Base-by-base conservation (phyloP, 495 filamentous ascomycete species). In the Neurospora cerealis region DNA sequence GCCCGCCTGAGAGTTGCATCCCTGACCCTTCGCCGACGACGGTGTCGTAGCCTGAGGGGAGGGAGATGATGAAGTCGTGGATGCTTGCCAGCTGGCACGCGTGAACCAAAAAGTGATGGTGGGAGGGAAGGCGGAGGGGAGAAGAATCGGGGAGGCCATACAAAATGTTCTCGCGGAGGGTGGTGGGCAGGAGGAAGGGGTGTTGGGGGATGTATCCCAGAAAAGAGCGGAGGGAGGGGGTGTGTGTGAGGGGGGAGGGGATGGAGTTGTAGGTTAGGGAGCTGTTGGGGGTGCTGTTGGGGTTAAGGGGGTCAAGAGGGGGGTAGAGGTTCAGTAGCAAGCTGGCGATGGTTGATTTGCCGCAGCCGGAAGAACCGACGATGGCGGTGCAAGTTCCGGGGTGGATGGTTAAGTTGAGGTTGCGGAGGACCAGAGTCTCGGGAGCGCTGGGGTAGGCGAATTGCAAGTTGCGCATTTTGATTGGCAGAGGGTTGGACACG, bases 271-370 rank as follows among this genome's bases (percentile, higher is more conserved):
- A 87, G 38, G 87, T 88, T 4, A 98, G 79, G 0, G 81, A 81
- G 69, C 9, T 24, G 21, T 2, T 4, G 5, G 3, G n/a, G n/a
- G n/a, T n/a, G n/a, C n/a, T 39, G 38, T 9, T 39, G 38, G 9
- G 37, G 36, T 32, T 32, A 7, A 36, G 36, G 36, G 36, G 37
- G 37, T 1, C 37, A 38, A 8, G 8, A 38, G 37, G 37, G 80
- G 81, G 74, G 73, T 85, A 79, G 1, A 81, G 72, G 24, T 80
- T 78, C 1, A 96, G 81, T 0, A 98, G n/a, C n/a, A n/a, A n/a
- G n/a, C n/a, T n/a, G n/a, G 90, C 88, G 54, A 98, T 87, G 1
- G 96, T 98, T 17, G 91, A 94, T 83, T 99, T 99, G 0, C 96
- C 95, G 34, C 89, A 92, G 0, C 96, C 96, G 0, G 94, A 97